A percentile compares a stretch with the other conserved stretches of the same genome.
Evolutionary conservation across 108 stramenopile species (phyloP).

Genomic region (Skeletonema menzelii): DNA sequence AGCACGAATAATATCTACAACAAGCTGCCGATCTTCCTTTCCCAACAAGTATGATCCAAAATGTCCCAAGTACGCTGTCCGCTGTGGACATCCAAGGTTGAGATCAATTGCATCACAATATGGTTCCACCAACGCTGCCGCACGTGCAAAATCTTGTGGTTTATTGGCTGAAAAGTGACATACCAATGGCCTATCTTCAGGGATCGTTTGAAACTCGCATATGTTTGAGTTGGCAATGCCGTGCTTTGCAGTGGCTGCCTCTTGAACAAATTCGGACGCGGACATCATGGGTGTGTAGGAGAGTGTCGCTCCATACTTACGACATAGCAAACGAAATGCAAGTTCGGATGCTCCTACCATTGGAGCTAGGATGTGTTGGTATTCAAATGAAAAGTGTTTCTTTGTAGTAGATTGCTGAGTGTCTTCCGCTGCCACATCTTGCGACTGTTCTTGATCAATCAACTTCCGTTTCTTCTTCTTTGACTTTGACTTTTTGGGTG

Average conservation of each 20-base stretch:
- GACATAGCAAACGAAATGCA: conserved; percentile 90
- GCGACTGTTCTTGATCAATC: neutral
- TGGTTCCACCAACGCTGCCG: conserved; percentile 58
- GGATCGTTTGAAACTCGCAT: conserved; percentile 81
- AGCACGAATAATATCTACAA: conserved; percentile 73
- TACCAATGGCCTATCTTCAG: conserved; percentile 88
- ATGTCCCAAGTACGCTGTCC: conserved; percentile 91
- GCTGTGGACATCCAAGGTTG: conserved; percentile 93
- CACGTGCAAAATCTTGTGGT: conserved; percentile 71
- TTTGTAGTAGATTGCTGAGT: neutral
- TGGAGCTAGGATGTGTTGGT: conserved; percentile 85
- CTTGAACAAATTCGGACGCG: conserved; percentile 64
- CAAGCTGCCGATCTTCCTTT: conserved; percentile 68
- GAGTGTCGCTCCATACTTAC: conserved; percentile 92
- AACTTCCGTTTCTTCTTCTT: neutral
- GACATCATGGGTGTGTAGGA: conserved; percentile 98
- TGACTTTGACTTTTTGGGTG: neutral
- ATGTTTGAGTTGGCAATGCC: conserved; percentile 31
- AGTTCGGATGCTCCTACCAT: conserved; percentile 97
- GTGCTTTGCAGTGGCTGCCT: conserved; percentile 13
- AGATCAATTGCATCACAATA: conserved; percentile 91
- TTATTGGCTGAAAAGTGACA: conserved; percentile 89
- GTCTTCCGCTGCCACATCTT: neutral
- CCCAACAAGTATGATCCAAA: conserved; percentile 90
- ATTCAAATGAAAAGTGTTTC: conserved; percentile 47